Percentiles rank a stretch among this genome's conserved stretches.
phyloP scores from a whole-genome alignment of 2,329 filamentous ascomycete genomes.

The Pseudocercospora musae region DNA sequence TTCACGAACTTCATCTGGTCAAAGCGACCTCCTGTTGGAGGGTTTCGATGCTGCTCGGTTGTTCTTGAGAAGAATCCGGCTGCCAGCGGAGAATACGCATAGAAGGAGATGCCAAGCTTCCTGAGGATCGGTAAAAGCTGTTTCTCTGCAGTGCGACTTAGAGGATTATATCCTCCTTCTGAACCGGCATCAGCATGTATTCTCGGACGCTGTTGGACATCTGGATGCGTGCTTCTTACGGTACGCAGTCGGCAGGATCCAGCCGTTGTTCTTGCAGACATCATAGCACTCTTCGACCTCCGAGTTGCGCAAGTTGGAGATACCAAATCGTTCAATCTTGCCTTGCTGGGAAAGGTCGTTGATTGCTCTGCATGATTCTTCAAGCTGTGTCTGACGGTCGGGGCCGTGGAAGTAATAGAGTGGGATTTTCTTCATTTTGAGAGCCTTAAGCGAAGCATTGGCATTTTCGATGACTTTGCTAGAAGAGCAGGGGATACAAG shows the following conservation, averaged over 20 bases:
- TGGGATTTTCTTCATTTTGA: conserved; percentile 32
- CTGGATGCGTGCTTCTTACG: conserved; percentile 18
- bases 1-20: conserved; percentile 35
- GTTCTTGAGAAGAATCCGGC: conserved; percentile 41
- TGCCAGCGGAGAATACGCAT: conserved; percentile 40
- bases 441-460: conserved; percentile 28
- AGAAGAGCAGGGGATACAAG: background rate
- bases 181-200: background rate
- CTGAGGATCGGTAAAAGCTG: conserved; percentile 44
- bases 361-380: conserved; percentile 47
- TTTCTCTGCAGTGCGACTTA: conserved; percentile 35
- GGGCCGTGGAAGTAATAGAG: conserved; percentile 47
- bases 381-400: conserved; percentile 43
- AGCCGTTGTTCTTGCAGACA: conserved; percentile 42
- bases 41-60: conserved; percentile 36
- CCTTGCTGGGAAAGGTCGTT: conserved; percentile 47
- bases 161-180: conserved; percentile 44
- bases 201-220: background rate
- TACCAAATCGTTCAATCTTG: conserved; percentile 44
- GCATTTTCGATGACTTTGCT: conserved; percentile 25
- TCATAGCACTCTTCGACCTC: conserved; percentile 48
- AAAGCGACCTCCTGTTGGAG: conserved; percentile 25
- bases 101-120: conserved; percentile 42
- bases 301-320: conserved; percentile 48
- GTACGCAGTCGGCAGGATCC: conserved; percentile 45